These are phyloP conservation scores for Amanita pseudoporphyria DNA, from an alignment of 768 basidiomycete species.

Conservation along the genomic window DNA sequence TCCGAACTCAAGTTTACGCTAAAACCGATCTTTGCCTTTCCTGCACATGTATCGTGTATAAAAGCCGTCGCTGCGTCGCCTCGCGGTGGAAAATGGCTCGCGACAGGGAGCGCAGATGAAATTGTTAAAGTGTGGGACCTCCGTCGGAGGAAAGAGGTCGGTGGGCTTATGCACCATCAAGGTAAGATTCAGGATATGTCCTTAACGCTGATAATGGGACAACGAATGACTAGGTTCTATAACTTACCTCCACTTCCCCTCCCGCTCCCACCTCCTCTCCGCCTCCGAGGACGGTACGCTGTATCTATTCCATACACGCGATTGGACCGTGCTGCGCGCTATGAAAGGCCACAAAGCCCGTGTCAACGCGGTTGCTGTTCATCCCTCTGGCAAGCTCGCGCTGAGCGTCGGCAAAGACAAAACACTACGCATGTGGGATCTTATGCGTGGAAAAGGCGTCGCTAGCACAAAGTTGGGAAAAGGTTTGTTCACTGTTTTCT, in stretches of 20 bases:
- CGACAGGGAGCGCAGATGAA: constrained; percentile 93
- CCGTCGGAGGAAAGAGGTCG: constrained; percentile 83
- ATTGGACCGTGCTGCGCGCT: constrained; percentile 84
- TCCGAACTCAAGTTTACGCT: constrained; percentile 30
- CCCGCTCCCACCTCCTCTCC: constrained; percentile 82
- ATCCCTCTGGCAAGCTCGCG: constrained; percentile 88
- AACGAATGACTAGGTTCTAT: constrained; percentile 62
- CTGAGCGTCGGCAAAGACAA: constrained; percentile 86
- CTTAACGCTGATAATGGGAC: not conserved
- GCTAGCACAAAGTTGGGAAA: constrained; percentile 86
- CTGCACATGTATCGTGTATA: constrained; percentile 90
- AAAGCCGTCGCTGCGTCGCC: constrained; percentile 87
- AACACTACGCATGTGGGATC: constrained; percentile 95
- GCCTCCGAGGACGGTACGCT: constrained; percentile 91
- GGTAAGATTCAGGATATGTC: constrained; percentile 35
- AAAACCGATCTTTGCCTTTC: constrained; percentile 89
- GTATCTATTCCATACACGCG: constrained; percentile 83
- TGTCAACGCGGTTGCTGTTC: constrained; percentile 84
- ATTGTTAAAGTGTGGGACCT: constrained; percentile 97
- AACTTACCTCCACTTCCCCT: constrained; percentile 79
- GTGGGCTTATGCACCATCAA: constrained; percentile 90
- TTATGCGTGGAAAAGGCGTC: constrained; percentile 88
- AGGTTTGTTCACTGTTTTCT: constrained; percentile 35
- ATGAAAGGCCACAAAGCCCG: constrained; percentile 92
- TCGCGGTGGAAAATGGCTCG: constrained; percentile 90